A percentile compares a stretch with the other conserved stretches of the same genome.
Conservation (phyloP, 1,284 basidiomycete species). For the Tilletia setariae region DNA sequence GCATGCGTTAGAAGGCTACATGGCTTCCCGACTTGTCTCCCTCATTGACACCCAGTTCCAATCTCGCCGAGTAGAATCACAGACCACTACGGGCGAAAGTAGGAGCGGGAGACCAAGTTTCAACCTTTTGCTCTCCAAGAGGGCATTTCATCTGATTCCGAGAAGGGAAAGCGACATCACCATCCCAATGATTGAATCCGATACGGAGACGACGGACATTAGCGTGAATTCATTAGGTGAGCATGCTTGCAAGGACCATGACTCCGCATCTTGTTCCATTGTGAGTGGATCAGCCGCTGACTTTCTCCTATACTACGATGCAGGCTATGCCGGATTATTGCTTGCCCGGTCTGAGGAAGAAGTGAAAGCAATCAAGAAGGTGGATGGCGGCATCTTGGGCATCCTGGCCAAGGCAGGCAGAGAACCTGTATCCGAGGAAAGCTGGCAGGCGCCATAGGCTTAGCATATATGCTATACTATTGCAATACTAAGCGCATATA, state of each 20-base stretch:
- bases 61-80: constrained; percentile 27
- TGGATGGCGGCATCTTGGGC: constrained; percentile 5
- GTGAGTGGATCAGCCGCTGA: not conserved
- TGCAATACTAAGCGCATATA: no score
- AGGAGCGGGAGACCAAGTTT: constrained; percentile 29
- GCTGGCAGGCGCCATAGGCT: not conserved
- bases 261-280: no score
- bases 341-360: constrained; percentile 15
- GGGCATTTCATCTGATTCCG: constrained; percentile 50
- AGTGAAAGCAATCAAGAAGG: constrained; percentile 10
- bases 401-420: constrained; percentile 16
- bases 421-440: constrained; percentile 15
- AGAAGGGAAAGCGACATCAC: constrained; percentile 36
- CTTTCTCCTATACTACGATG: not conserved
- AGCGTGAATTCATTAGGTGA: constrained; percentile 24
- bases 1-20: constrained; percentile 29
- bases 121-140: constrained; percentile 45
- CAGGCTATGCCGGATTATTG: constrained; percentile 8
- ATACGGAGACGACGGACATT: constrained; percentile 15
- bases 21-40: constrained; percentile 39
- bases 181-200: not conserved
- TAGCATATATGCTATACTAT: no score
- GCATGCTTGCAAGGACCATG: not conserved
- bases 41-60: constrained; percentile 46
- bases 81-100: not conserved